These are phyloP conservation scores for Amoebophrya sp. DNA, from an alignment of 169 alveolate genomes.

Conservation along the genomic window DNA sequence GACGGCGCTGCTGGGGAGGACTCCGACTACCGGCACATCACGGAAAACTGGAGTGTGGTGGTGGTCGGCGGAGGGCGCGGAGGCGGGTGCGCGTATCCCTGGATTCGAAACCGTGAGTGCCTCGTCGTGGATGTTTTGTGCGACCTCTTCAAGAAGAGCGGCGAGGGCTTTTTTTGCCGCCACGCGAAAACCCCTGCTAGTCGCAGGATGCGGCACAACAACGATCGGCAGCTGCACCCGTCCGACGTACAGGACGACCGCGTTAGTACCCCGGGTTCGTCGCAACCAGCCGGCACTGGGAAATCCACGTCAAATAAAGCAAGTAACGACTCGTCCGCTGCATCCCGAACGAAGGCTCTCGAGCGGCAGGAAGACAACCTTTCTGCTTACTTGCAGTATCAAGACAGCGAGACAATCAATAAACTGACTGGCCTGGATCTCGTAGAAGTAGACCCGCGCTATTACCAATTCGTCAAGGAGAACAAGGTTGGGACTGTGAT, in stretches of 20 bases:
- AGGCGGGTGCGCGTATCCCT: background rate
- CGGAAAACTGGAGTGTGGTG: background rate
- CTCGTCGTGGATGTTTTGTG: background rate
- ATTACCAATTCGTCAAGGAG: background rate
- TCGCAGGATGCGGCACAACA: too few species aligned
- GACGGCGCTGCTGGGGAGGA: background rate
- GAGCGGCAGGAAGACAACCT: too few species aligned
- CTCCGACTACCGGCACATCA: background rate
- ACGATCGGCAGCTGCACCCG: too few species aligned
- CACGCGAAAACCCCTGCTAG: background rate
- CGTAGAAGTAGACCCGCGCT: background rate
- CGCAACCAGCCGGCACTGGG: too few species aligned
- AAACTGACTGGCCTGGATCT: background rate
- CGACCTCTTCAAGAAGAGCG: background rate
- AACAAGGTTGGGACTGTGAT: background rate
- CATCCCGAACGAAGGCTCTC: too few species aligned
- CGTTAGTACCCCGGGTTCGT: too few species aligned
- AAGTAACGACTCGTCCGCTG: too few species aligned
- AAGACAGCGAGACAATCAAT: too few species aligned
- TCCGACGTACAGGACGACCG: too few species aligned
- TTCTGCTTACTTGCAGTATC: too few species aligned
- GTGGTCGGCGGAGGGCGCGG: background rate
- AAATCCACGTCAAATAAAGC: too few species aligned
- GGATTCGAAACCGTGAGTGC: background rate
- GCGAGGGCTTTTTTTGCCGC: background rate